Conservation (phyloP, 1,139 yeast species). For the Hemisphaericaspora xylofermentans region DNA sequence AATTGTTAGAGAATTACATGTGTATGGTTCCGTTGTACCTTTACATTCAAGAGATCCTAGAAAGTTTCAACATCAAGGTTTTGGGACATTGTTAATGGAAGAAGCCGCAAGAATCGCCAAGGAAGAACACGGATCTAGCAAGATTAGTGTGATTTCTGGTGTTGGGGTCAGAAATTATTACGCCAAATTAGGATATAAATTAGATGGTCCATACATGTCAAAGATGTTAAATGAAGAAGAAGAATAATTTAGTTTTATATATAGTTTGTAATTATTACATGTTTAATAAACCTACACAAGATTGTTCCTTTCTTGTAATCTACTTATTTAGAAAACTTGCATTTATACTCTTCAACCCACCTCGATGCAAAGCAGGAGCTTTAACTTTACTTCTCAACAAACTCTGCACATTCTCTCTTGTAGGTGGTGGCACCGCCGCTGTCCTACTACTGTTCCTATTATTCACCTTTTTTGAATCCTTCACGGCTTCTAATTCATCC, state of each 20-base stretch:
- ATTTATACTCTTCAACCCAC: conserved; percentile 26
- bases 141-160: conserved; percentile 93
- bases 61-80: conserved; percentile 98
- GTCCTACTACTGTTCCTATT: conserved; percentile 16
- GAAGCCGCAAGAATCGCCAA: conserved; percentile 95
- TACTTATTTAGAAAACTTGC: conserved; percentile 14
- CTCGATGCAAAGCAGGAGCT: conserved; percentile 46
- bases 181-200: conserved; percentile 82
- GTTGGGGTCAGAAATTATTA: conserved; percentile 97
- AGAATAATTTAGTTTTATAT: not conserved
- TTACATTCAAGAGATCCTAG: conserved; percentile 96
- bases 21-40: conserved; percentile 96
- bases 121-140: conserved; percentile 91
- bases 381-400: conserved; percentile 39
- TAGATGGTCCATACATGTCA: conserved; percentile 98
- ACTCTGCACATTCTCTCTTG: conserved; percentile 35
- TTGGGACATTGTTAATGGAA: conserved; percentile 95
- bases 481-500: conserved; percentile 29
- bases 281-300: not conserved
- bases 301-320: not conserved
- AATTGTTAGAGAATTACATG: conserved; percentile 92
- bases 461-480: conserved; percentile 12
- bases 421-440: conserved; percentile 15
- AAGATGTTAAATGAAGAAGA: conserved; percentile 13
- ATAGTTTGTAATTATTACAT: not conserved